Percentiles rank a stretch among this genome's conserved stretches.
Conservation (phyloP, 441 rosid species). For the Corymbia calophylla region DNA sequence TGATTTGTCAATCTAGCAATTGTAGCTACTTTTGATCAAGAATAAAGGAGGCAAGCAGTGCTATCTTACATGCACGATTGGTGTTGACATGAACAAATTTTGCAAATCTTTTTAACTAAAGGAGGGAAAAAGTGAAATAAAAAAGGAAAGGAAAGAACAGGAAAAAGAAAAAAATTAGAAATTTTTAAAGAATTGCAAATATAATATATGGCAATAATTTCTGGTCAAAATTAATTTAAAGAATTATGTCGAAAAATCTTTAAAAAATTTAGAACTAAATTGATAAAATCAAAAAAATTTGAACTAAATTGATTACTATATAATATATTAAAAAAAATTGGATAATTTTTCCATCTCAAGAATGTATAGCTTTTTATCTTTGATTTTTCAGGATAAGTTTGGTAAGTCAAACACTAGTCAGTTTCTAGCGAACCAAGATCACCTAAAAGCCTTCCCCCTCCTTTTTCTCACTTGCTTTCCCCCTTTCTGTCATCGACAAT, state of each 20-base stretch:
- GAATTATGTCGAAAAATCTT: fast-evolving
- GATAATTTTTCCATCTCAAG: no score
- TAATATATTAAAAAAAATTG: no score
- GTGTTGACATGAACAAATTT: not conserved
- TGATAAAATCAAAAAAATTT: not conserved
- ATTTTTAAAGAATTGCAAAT: not conserved
- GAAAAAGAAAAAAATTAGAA: not conserved
- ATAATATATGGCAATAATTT: fast-evolving
- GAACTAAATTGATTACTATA: not conserved
- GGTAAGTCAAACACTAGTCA: not conserved
- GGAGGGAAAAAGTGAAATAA: not conserved
- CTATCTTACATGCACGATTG: not conserved
- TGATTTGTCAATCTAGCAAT: not conserved
- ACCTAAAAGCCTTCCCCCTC: not conserved
- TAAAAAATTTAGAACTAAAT: not conserved
- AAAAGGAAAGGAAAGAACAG: fast-evolving
- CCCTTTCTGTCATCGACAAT: not conserved
- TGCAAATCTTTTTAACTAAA: not conserved
- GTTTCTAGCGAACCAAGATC: not conserved
- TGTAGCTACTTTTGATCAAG: fast-evolving
- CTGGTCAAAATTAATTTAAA: not conserved
- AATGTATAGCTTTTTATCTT: not conserved
- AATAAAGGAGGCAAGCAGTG: fast-evolving
- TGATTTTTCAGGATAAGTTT: not conserved
- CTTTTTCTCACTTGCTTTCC: not conserved